Conservation (phyloP, 2,329 filamentous ascomycete species). For the Moelleriella libera region DNA sequence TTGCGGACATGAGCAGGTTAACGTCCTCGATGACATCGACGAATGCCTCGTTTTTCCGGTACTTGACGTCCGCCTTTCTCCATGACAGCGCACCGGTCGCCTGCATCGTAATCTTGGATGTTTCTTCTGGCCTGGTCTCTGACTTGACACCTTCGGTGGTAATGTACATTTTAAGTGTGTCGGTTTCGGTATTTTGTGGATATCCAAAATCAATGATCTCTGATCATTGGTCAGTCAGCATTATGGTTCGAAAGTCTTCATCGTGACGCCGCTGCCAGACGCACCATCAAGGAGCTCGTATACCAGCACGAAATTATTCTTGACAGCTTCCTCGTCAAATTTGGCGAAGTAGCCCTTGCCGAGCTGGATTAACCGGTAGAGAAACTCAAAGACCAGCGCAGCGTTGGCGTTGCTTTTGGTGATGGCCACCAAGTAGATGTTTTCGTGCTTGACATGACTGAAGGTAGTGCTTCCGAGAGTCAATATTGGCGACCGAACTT, state of each 20-base stretch:
- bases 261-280: conserved; percentile 7
- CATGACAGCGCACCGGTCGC: conserved; percentile 93
- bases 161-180: conserved; percentile 99
- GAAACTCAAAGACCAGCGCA: conserved; percentile 92
- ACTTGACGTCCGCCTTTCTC: conserved; percentile 95
- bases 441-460: conserved; percentile 98
- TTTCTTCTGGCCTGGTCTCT: conserved; percentile 73
- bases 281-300: conserved; percentile 90
- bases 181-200: conserved; percentile 96
- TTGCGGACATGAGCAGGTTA: conserved; percentile 97
- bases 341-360: conserved; percentile 97
- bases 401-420: conserved; percentile 99
- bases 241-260: not conserved
- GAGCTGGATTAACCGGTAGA: conserved; percentile 80
- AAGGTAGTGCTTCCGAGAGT: conserved; percentile 97
- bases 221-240: conserved; percentile 18
- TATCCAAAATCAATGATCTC: conserved; percentile 99
- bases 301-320: conserved; percentile 98
- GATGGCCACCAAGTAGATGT: conserved; percentile 94
- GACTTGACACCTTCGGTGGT: conserved; percentile 98
- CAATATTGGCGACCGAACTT: conserved; percentile 93
- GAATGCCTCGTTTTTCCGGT: conserved; percentile 98
- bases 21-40: conserved; percentile 99
- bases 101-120: conserved; percentile 97
- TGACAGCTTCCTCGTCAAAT: conserved; percentile 97